Conservation (phyloP, 169 alveolate species). For the Eimeria maxima region DNA sequence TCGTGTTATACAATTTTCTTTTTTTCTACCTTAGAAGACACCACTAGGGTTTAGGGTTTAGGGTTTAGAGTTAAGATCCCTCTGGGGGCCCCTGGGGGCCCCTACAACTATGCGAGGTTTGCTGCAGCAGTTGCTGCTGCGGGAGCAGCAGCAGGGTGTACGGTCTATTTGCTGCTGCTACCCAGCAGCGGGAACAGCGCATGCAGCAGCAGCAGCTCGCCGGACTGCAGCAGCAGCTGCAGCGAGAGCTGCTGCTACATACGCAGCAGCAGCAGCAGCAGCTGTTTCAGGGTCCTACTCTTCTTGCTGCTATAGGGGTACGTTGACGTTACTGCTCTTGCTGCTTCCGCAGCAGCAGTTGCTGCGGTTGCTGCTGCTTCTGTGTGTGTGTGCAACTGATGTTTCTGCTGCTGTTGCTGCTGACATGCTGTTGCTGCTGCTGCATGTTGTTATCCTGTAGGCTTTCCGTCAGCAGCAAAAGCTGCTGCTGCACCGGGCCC, state of each 20-base stretch:
- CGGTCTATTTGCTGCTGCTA: neutral
- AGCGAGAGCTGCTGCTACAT: too few species aligned
- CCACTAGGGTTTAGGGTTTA: slow-evolving; percentile 34
- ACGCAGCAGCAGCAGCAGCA: neutral
- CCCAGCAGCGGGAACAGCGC: neutral
- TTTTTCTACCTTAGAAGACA: neutral
- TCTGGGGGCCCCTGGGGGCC: slow-evolving; percentile 43
- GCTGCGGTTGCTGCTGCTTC: neutral
- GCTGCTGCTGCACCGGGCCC: neutral
- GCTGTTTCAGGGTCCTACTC: neutral
- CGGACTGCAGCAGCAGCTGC: too few species aligned
- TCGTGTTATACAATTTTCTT: neutral
- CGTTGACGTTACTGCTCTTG: neutral
- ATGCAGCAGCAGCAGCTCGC: too few species aligned
- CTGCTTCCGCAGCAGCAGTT: too few species aligned
- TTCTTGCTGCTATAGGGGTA: neutral
- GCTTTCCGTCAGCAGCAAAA: neutral
- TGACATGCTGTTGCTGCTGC: neutral
- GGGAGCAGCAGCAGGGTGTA: slow-evolving; percentile 5
- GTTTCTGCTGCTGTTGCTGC: neutral
- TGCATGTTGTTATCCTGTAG: neutral
- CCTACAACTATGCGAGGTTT: neutral
- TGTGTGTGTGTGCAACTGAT: neutral
- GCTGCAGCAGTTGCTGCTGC: slow-evolving; percentile 43
- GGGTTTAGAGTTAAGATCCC: neutral